phyloP scores from a whole-genome alignment of 345 rosid genomes.

The Pistacia atlantica region DNA sequence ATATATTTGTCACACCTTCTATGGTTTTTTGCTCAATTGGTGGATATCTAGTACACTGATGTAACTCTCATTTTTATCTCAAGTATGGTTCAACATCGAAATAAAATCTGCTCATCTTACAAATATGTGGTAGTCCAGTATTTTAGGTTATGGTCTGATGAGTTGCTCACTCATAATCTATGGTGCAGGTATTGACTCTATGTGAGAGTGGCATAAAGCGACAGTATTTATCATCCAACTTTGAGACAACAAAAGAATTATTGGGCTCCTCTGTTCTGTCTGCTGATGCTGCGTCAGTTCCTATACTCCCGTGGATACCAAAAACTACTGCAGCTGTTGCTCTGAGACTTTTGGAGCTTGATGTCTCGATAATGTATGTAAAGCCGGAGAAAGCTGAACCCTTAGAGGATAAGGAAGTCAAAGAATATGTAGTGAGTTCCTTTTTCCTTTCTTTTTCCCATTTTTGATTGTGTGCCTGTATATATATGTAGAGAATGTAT shows the following conservation, averaged over 20 bases:
- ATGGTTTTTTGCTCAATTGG: no score
- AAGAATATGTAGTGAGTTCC: conserved; percentile 56
- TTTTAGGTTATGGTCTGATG: background rate
- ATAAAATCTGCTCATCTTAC: background rate
- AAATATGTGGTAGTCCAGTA: background rate
- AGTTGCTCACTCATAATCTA: conserved; percentile 17
- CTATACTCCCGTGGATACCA: conserved; percentile 98
- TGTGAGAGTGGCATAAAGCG: conserved; percentile 77
- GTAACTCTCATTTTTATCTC: no score
- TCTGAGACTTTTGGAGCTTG: conserved; percentile 84
- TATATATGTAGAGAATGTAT: background rate
- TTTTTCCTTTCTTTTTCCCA: background rate
- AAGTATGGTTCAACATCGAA: no score
- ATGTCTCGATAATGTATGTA: conserved; percentile 55
- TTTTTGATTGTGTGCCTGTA: background rate
- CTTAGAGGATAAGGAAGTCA: conserved; percentile 45
- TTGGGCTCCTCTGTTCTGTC: conserved; percentile 33
- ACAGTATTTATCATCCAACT: conserved; percentile 56
- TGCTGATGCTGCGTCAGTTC: conserved; percentile 41
- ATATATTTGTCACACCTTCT: no score
- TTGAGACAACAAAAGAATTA: conserved; percentile 74
- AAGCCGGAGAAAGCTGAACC: conserved; percentile 61
- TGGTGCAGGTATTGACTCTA: conserved; percentile 63
- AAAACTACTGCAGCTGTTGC: conserved; percentile 80
- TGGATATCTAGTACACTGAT: no score